Percentiles rank a stretch among this genome's conserved stretches.
Evolutionary conservation across 108 stramenopile species (phyloP).

Genomic region (Pinguiococcus pyrenoidosus): DNA sequence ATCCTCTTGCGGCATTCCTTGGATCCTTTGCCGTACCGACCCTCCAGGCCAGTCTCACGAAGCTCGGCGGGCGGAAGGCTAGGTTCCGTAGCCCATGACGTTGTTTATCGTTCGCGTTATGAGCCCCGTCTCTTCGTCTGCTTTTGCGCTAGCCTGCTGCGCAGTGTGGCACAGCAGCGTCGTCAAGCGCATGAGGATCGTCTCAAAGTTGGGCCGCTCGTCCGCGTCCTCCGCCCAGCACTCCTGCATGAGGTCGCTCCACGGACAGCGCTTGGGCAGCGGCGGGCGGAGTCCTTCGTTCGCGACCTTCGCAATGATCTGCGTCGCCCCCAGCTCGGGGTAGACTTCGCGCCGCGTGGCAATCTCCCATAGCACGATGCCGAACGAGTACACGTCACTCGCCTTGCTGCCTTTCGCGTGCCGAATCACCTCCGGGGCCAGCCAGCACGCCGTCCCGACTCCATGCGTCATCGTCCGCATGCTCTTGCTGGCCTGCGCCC

Average conservation of each 20-base stretch:
- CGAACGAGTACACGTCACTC: constrained; percentile 92
- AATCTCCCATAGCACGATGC: constrained; percentile 88
- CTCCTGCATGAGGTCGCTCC: constrained; percentile 76
- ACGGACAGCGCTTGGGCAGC: constrained; percentile 55
- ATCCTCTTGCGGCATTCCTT: too few relatives aligned
- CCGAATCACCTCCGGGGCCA: constrained; percentile 88
- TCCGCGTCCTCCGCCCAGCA: constrained; percentile 80
- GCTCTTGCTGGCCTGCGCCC: constrained; percentile 45
- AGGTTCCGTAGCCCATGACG: too few relatives aligned
- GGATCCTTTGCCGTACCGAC: too few relatives aligned
- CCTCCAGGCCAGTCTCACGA: too few relatives aligned
- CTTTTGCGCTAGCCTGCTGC: too few relatives aligned
- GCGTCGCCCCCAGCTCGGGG: constrained; percentile 69
- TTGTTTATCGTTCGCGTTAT: too few relatives aligned
- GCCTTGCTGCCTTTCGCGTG: constrained; percentile 58
- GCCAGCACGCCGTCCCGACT: constrained; percentile 92
- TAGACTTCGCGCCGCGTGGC: constrained; percentile 86
- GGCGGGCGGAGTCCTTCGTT: constrained; percentile 83
- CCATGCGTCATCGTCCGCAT: constrained; percentile 79
- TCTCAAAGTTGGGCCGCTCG: constrained; percentile 62
- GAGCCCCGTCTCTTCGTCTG: too few relatives aligned
- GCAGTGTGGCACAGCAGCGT: too few relatives aligned
- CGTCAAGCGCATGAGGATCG: constrained; percentile 63
- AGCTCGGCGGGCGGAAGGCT: too few relatives aligned
- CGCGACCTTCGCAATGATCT: constrained; percentile 86